Percentiles rank a stretch among this genome's conserved stretches.
Conservation (phyloP, 1,284 basidiomycete species). For the Melanopsichium pennsylvanicum region DNA sequence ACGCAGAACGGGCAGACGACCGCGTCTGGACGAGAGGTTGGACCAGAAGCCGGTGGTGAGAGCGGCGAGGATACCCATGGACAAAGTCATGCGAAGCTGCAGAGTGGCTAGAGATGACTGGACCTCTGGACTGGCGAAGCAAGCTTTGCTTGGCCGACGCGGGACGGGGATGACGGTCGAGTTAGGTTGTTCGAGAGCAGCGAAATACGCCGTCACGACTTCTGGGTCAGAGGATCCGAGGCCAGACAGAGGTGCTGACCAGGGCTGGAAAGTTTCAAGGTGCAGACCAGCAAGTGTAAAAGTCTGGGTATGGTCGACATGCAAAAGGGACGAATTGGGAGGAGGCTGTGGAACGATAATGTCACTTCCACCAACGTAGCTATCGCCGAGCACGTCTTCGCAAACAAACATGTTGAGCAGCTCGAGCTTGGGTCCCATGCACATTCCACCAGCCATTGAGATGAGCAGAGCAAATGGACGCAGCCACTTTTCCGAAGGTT, state of each 20-base stretch:
- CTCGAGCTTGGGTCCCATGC: constrained; percentile 59
- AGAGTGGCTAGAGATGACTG: constrained; percentile 47
- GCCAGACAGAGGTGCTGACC: background rate
- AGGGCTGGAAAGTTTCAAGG: constrained; percentile 21
- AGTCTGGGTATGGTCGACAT: background rate
- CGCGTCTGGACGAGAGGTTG: constrained; percentile 78
- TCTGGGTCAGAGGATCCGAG: background rate
- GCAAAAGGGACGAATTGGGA: background rate
- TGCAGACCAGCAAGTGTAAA: background rate
- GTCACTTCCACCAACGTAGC: constrained; percentile 20
- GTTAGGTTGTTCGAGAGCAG: constrained; percentile 18
- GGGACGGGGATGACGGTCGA: constrained; percentile 34
- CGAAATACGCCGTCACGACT: constrained; percentile 15
- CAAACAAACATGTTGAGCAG: constrained; percentile 60
- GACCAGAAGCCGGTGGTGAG: constrained; percentile 90
- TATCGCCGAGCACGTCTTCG: constrained; percentile 46
- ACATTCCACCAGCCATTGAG: constrained; percentile 51
- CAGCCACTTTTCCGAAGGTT: constrained; percentile 55
- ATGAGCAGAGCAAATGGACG: constrained; percentile 54
- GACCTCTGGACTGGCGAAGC: constrained; percentile 47
- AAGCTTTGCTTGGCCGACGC: constrained; percentile 36
- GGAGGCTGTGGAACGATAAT: constrained; percentile 16
- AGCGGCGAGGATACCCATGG: constrained; percentile 81
- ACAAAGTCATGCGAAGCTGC: constrained; percentile 72
- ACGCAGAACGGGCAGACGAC: constrained; percentile 78